These are phyloP conservation scores for Prunus dulcis DNA, from an alignment of 306 rosid species.

Conservation along the genomic window DNA sequence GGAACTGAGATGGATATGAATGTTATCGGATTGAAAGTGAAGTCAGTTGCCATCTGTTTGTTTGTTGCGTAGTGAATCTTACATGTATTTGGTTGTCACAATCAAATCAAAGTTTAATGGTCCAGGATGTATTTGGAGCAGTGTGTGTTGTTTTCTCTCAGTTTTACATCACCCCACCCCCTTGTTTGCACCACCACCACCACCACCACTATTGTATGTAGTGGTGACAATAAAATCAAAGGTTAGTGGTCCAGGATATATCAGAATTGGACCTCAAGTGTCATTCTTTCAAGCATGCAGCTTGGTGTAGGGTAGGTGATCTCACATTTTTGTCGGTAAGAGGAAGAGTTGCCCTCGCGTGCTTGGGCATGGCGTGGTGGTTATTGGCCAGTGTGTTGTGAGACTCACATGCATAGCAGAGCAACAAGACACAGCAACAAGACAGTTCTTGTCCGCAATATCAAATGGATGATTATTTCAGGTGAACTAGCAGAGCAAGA, in stretches of 20 bases:
- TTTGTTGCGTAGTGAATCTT: not conserved
- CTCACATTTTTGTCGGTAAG: not conserved
- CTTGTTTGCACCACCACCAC: not conserved
- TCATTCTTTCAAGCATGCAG: not conserved
- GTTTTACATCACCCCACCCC: not conserved
- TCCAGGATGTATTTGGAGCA: not conserved
- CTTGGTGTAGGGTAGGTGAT: not conserved
- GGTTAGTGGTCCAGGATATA: not conserved
- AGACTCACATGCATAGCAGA: too few relatives aligned
- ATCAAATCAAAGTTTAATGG: not conserved
- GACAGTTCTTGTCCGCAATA: too few relatives aligned
- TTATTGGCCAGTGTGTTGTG: too few relatives aligned
- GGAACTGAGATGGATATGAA: not conserved
- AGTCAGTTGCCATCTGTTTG: not conserved
- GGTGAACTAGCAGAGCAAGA: not conserved
- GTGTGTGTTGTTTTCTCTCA: not conserved
- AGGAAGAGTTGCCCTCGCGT: too few relatives aligned
- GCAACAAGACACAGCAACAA: too few relatives aligned
- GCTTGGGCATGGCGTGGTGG: too few relatives aligned
- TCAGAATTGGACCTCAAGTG: not conserved
- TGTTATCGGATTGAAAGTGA: not conserved
- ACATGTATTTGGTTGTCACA: not conserved
- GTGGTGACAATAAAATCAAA: not conserved
- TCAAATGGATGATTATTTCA: not conserved
- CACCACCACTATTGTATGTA: not conserved